A percentile compares a stretch with the other conserved stretches of the same genome.
phyloP scores from a whole-genome alignment of 2,329 filamentous ascomycete species.

The Pezicula carpinea region DNA sequence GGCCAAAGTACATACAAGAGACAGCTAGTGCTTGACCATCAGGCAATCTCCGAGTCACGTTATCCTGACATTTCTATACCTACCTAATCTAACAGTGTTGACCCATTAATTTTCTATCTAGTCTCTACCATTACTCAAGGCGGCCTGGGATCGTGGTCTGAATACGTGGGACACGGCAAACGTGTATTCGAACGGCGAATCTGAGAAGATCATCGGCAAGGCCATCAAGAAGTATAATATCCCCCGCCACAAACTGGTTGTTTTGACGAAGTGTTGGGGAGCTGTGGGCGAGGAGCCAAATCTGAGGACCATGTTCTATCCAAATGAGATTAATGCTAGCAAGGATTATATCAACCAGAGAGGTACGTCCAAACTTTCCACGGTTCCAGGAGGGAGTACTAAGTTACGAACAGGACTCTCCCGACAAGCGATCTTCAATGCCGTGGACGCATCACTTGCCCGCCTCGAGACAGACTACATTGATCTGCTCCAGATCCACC shows the following conservation, averaged over 20 bases:
- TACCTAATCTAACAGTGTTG: too few relatives aligned
- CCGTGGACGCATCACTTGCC: slow-evolving; percentile 54
- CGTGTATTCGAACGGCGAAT: slow-evolving; percentile 51
- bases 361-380: slow-evolving; percentile 15
- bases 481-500: slow-evolving; percentile 57
- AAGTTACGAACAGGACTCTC: slow-evolving; percentile 42
- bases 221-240: slow-evolving; percentile 56
- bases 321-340: slow-evolving; percentile 34
- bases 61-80: too few relatives aligned
- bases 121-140: slow-evolving; percentile 55
- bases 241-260: slow-evolving; percentile 50
- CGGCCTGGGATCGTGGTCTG: slow-evolving; percentile 57
- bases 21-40: too few relatives aligned
- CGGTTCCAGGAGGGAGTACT: slow-evolving; percentile 11
- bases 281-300: slow-evolving; percentile 41
- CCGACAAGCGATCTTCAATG: slow-evolving; percentile 60
- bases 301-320: slow-evolving; percentile 24
- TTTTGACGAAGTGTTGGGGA: slow-evolving; percentile 52
- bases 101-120: too few relatives aligned
- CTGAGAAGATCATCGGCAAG: slow-evolving; percentile 50
- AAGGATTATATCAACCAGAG: slow-evolving; percentile 45
- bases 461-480: slow-evolving; percentile 53
- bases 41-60: too few relatives aligned
- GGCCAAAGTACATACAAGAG: too few relatives aligned
- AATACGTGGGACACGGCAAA: slow-evolving; percentile 56